Conservation (phyloP, 176 grass and related monocot genomes). For the Musa acuminata region DNA sequence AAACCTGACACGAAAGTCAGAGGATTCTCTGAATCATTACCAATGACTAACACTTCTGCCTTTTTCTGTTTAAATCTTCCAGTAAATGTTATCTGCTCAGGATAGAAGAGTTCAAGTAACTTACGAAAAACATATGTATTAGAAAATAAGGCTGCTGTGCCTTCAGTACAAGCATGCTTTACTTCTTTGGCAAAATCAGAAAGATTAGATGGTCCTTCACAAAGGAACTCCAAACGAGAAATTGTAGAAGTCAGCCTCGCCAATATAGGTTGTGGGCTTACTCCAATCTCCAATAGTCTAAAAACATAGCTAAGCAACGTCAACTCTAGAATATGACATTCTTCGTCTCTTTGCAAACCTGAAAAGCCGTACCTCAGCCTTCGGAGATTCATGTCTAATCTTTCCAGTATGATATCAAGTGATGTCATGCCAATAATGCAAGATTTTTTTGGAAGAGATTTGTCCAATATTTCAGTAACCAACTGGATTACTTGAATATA, state of each 20-base stretch:
- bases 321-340: conserved; percentile 62
- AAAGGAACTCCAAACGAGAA: conserved; percentile 42
- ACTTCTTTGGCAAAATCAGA: conserved; percentile 63
- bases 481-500: conserved; percentile 56
- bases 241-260: conserved; percentile 39
- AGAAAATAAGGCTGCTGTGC: background rate
- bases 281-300: conserved; percentile 32
- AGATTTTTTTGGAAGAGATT: conserved; percentile 29
- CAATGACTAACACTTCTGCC: conserved; percentile 37
- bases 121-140: conserved; percentile 20
- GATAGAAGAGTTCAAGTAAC: conserved; percentile 51
- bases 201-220: conserved; percentile 31
- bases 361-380: conserved; percentile 52
- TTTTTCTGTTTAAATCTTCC: conserved; percentile 52
- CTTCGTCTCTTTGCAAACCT: conserved; percentile 44
- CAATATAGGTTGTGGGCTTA: conserved; percentile 28
- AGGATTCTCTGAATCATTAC: conserved; percentile 58
- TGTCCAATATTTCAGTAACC: conserved; percentile 46
- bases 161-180: conserved; percentile 32
- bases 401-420: conserved; percentile 52
- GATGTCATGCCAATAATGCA: conserved; percentile 31
- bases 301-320: conserved; percentile 49
- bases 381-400: conserved; percentile 45
- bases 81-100: conserved; percentile 25
- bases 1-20: conserved; percentile 48